Evolutionary conservation across 352 stramenopile genomes (phyloP).

Genomic region (Chrysophaeum taylorii): DNA sequence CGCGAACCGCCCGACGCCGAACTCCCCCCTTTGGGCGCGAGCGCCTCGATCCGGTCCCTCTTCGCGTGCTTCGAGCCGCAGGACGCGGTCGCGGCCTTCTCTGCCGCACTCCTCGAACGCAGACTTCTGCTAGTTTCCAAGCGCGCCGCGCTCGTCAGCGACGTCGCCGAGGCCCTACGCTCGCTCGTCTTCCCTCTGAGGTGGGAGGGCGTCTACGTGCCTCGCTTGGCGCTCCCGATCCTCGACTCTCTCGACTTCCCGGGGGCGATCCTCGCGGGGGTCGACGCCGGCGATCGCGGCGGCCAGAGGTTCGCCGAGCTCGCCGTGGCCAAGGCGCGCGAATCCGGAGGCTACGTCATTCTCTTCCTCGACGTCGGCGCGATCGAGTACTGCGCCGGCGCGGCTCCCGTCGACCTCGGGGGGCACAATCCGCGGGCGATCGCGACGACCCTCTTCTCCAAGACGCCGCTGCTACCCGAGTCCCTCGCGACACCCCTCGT

Average conservation of each 20-base stretch:
- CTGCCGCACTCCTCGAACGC: background rate
- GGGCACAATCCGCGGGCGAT: no score
- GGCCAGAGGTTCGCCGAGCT: background rate
- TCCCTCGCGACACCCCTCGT: background rate
- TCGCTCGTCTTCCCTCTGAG: slow-evolving; percentile 19
- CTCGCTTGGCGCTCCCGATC: slow-evolving; percentile 5
- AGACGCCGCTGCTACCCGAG: background rate
- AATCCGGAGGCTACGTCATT: slow-evolving; percentile 1
- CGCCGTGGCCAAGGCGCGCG: slow-evolving; percentile 4
- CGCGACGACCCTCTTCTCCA: no score
- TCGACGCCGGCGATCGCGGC: background rate
- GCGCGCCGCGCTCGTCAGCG: slow-evolving; percentile 11
- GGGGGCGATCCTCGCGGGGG: slow-evolving; percentile 14
- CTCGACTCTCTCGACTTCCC: slow-evolving; percentile 16
- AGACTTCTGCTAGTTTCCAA: slow-evolving; percentile 16
- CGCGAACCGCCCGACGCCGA: background rate
- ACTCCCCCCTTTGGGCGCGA: background rate
- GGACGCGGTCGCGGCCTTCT: background rate
- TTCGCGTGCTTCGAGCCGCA: background rate
- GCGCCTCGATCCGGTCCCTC: background rate
- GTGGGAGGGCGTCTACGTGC: slow-evolving; percentile 24
- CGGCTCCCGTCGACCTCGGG: no score
- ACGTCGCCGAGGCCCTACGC: slow-evolving; percentile 19
- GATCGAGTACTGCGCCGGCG: background rate
- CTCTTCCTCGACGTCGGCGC: background rate